phyloP scores from a whole-genome alignment of 164 flowering plant species.

The Aristolochia californica region DNA sequence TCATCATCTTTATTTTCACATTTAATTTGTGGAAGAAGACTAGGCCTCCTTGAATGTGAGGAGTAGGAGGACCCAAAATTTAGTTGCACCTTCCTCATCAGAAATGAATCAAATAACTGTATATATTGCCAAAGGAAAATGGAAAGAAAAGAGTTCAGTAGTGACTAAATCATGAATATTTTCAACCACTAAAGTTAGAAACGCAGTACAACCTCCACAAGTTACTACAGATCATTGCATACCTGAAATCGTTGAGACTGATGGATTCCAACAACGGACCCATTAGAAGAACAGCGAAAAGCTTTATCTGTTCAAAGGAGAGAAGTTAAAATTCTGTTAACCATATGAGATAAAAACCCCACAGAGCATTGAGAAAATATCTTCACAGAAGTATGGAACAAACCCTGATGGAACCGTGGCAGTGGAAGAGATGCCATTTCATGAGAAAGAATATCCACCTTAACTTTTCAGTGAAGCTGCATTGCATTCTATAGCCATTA shows the following conservation, averaged over 20 bases:
- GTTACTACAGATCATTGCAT: neutral
- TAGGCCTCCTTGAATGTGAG: slow-evolving; percentile 12
- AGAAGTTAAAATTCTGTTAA: neutral
- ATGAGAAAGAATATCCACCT: neutral
- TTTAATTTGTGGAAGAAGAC: slow-evolving; percentile 33
- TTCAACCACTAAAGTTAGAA: too few relatives aligned
- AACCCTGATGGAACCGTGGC: neutral
- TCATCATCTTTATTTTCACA: slow-evolving; percentile 64
- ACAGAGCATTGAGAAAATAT: too few relatives aligned
- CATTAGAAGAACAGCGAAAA: neutral
- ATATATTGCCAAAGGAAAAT: too few relatives aligned
- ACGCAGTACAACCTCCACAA: too few relatives aligned
- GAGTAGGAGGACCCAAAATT: slow-evolving; percentile 14
- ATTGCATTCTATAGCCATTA: too few relatives aligned
- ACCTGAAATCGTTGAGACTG: neutral
- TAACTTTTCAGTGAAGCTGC: too few relatives aligned
- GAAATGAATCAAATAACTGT: slow-evolving; percentile 25
- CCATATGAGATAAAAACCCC: too few relatives aligned
- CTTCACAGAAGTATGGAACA: neutral
- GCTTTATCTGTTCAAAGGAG: neutral
- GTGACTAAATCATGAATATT: too few relatives aligned
- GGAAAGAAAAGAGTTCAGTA: too few relatives aligned
- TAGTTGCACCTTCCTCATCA: slow-evolving; percentile 22
- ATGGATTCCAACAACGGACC: neutral
- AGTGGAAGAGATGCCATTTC: neutral